Evolutionary conservation across 2,329 filamentous ascomycete species (phyloP), one percentile per base, ranked within the genome.

Genomic region (Fusarium anthophilum): DNA sequence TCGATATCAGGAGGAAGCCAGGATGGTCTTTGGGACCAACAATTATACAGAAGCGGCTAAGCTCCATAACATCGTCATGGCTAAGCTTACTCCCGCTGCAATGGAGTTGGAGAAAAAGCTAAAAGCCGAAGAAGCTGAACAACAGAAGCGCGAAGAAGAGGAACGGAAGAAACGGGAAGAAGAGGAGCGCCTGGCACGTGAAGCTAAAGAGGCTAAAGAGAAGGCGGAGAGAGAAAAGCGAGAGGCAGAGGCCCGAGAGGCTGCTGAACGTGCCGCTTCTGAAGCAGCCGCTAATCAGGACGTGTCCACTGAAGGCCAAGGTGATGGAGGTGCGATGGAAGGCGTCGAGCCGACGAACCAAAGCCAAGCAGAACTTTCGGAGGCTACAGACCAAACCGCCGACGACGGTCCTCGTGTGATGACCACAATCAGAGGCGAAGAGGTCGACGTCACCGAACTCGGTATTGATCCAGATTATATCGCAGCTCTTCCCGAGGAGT

Each of bases 391-490:
- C 28, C 78, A 77, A 39, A 51, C 38, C 22, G 44, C 66, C 10
- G 43, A 65, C 14, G 73, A 81, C 26, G 79, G 80, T 32, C 80
- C 82, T 6, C 92, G 95, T 54, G 89, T 97, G 37, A 92, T 92
- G 77, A 97, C 94, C 22, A 95, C 90, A 5, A 95, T 99, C 61
- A 88, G 95, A 69, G 96, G 95, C 32, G 93, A 93, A 72, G 91
- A 96, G 78, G 90, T 97, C 60, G 96, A 99, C 81, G 96, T 99
- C 55, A 99, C 96, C 0, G 94, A 94, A 69, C 88, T 99, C 70
- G 95, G 96, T 55, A 98, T 99, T 77, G 96, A 99, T 80, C 90
- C 93, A 22, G 95, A 97, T 64, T 99, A 98, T 82, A 90, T 99
- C 12, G 94, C 96, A 67, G 97, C 96, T n/a, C 86, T 99, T n/a